A percentile compares a stretch with the other conserved stretches of the same genome.
phyloP scores from a whole-genome alignment of 768 basidiomycete species.

The Serendipita sp. region DNA sequence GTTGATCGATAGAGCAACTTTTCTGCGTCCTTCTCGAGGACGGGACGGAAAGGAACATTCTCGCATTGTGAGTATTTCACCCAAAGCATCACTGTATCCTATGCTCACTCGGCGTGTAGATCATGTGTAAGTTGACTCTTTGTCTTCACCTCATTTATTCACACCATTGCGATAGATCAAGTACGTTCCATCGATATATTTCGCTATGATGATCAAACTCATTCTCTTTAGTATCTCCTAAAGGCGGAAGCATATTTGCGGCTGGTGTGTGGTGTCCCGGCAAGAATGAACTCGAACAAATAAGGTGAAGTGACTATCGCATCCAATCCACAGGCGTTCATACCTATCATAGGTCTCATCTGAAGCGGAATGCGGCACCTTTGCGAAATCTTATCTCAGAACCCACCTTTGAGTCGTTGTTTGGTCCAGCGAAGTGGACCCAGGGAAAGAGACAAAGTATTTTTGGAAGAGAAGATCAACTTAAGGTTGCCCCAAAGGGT shows the following conservation, averaged over 20 bases:
- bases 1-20: conserved; percentile 30
- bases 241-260: conserved; percentile 55
- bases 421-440: conserved; percentile 52
- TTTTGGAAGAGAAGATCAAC: conserved; percentile 74
- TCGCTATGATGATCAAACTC: neutral
- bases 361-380: conserved; percentile 42
- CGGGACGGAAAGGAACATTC: conserved; percentile 81
- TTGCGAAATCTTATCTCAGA: conserved; percentile 52
- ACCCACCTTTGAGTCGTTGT: conserved; percentile 57
- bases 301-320: conserved; percentile 33
- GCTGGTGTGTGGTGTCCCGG: conserved; percentile 69
- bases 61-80: conserved; percentile 50
- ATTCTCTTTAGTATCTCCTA: conserved; percentile 20
- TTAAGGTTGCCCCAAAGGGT: conserved; percentile 87
- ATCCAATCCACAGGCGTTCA: neutral
- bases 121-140: conserved; percentile 35
- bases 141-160: neutral
- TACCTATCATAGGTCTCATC: conserved; percentile 33
- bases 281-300: conserved; percentile 60
- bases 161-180: conserved; percentile 14
- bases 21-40: conserved; percentile 73
- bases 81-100: neutral
- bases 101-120: conserved; percentile 25
- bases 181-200: conserved; percentile 14
- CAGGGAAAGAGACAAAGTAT: conserved; percentile 56